These are phyloP conservation scores for Cordyceps tenuipes DNA, from an alignment of 2,329 filamentous ascomycete species.

Conservation along the genomic window DNA sequence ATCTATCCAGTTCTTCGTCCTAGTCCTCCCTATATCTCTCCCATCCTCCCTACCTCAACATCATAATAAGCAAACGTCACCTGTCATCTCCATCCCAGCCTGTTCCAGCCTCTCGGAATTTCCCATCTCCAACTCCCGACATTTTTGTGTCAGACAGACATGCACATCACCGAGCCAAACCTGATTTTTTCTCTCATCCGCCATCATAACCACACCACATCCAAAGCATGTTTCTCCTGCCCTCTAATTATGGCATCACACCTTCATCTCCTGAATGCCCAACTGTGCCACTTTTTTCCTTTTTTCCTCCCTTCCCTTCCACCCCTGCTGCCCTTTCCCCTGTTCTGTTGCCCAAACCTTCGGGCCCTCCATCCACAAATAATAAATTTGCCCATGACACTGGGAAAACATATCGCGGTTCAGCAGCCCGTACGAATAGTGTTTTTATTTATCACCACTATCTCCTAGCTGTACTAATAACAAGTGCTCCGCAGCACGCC, in stretches of 20 bases:
- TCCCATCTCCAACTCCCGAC: background rate
- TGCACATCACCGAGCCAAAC: background rate
- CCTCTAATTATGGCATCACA: background rate
- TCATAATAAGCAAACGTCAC: background rate
- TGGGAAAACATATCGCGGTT: background rate
- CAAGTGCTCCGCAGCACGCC: no score
- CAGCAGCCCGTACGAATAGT: background rate
- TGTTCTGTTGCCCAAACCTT: conserved; percentile 1
- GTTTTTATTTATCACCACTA: no score
- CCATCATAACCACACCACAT: background rate
- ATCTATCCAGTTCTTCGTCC: background rate
- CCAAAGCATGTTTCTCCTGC: background rate
- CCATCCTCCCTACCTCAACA: background rate
- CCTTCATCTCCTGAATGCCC: conserved; percentile 7
- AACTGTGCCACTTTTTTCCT: background rate
- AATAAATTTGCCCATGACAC: no score
- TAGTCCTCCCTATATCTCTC: background rate
- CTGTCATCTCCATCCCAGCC: background rate
- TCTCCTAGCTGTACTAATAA: no score
- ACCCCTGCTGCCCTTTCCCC: background rate
- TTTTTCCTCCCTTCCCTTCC: background rate
- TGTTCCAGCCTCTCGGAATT: background rate
- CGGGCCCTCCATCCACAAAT: background rate
- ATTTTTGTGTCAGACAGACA: background rate
- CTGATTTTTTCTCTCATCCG: background rate